Conservation (phyloP, 306 rosid species). For the Morella rubra region DNA sequence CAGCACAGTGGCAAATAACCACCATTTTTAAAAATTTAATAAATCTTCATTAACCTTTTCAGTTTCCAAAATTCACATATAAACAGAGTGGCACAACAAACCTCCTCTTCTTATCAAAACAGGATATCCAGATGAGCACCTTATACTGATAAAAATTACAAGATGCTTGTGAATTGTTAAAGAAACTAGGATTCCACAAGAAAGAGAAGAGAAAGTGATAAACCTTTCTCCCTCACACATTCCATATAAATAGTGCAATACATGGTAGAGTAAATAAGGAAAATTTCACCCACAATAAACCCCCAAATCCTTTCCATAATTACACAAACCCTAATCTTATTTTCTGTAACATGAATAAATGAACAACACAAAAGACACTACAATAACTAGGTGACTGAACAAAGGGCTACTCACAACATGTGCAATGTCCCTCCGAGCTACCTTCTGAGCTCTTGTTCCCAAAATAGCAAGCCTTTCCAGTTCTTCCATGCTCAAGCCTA, state of each 20-base stretch:
- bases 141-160: neutral
- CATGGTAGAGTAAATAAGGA: no score
- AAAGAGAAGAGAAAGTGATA: no score
- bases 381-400: constrained; percentile 13
- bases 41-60: neutral
- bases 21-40: neutral
- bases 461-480: constrained; percentile 70
- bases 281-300: no score
- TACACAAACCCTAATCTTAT: no score
- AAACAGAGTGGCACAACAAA: neutral
- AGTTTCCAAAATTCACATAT: neutral
- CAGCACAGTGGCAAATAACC: neutral
- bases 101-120: neutral
- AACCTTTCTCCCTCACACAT: no score
- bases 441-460: constrained; percentile 76
- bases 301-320: no score
- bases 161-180: neutral
- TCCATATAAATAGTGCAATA: no score
- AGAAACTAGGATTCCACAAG: no score
- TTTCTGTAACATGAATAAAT: no score
- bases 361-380: neutral
- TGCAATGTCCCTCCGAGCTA: constrained; percentile 91
- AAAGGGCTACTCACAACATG: constrained; percentile 66
- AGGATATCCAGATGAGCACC: neutral
- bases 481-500: constrained; percentile 76